Base-by-base conservation (phyloP, 2,329 filamentous ascomycete species). In the Chrysoporthe austroafricana region DNA sequence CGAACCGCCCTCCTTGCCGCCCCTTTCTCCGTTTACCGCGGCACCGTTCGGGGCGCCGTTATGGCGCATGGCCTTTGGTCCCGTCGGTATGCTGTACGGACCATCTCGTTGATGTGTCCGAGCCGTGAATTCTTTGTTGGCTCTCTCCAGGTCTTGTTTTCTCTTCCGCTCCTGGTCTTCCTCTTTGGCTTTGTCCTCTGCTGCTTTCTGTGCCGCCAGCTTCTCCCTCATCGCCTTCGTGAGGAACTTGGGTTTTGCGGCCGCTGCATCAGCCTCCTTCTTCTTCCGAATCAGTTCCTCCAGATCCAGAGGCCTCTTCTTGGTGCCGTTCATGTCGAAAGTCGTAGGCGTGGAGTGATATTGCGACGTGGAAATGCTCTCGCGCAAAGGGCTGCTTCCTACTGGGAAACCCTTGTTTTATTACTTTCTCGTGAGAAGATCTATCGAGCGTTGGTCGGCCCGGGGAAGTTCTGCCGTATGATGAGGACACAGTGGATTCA, bases 271-370 rank as follows among this genome's bases (percentile, higher is more conserved):
- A 39, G 92, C 91, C 70, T 92, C 93, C 76, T 91, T 92, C 84
- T 96, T 96, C 80, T 94, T 91, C 72, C 89, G 88, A 32, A 97
- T 80, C 4, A 97, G 86, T 73, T 97, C 92, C 78, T 97, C 94
- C 66, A 97, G 90, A 76, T 93, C 94, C 60, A 97, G 82, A 9
- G 91, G 91, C 70, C 75, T 77, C 64, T 71, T 73, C 42, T 67
- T 71, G 13, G 65, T 61, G 26, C 59, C 59, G 26, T 69, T 72
- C 66, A 63, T 67, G 36, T 60, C 61, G 61, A 32, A 16, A 26
- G 62, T 57, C 43, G 50, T 5, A 32, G 26, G 26, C n/a, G 26
- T 26, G 5, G 43, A 34, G n/a, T 46, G 42, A 21, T 32, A 26
- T 32, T 34, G 3, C 26, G 26, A 16, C 39, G 43, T 9, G 34